A percentile compares a stretch with the other conserved stretches of the same genome.
phyloP scores from a whole-genome alignment of 139 green algal species.

The Micractinium sp. region DNA sequence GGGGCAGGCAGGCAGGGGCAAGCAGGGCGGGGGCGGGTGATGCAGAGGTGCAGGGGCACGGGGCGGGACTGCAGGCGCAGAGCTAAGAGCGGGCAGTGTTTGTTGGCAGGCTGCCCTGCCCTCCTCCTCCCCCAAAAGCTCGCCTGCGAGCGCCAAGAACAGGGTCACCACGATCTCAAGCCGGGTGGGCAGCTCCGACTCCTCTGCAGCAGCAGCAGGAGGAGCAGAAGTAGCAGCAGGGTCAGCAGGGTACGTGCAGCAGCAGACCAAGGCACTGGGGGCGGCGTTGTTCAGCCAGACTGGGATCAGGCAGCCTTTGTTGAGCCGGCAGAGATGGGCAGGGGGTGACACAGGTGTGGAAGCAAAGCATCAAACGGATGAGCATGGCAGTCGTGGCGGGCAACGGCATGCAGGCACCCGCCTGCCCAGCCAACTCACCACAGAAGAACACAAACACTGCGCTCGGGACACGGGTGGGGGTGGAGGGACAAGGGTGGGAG shows the following conservation, averaged over 20 bases:
- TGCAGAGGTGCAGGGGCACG: neutral
- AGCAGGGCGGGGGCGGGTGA: neutral
- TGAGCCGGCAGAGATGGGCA: too few species aligned
- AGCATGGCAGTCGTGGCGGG: neutral
- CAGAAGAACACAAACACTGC: conserved; percentile 18
- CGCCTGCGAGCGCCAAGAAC: conserved; percentile 18
- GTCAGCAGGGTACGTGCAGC: neutral
- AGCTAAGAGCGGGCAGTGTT: neutral
- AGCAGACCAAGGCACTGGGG: neutral
- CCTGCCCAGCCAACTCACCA: neutral
- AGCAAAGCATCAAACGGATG: neutral
- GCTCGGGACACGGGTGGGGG: neutral
- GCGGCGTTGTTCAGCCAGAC: too few species aligned
- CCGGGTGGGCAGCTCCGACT: neutral
- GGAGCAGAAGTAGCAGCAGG: neutral
- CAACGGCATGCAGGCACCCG: too few species aligned
- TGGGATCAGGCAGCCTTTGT: too few species aligned
- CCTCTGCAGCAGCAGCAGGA: neutral
- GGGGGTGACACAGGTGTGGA: too few species aligned
- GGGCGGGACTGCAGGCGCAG: neutral
- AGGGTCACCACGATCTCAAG: conserved; percentile 17
- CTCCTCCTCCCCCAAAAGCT: neutral
- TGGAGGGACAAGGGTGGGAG: too few species aligned
- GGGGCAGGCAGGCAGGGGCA: neutral
- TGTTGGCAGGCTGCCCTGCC: too few species aligned